Conservation (phyloP, 2,329 filamentous ascomycete species). For the Malbranchea zuffiana region DNA sequence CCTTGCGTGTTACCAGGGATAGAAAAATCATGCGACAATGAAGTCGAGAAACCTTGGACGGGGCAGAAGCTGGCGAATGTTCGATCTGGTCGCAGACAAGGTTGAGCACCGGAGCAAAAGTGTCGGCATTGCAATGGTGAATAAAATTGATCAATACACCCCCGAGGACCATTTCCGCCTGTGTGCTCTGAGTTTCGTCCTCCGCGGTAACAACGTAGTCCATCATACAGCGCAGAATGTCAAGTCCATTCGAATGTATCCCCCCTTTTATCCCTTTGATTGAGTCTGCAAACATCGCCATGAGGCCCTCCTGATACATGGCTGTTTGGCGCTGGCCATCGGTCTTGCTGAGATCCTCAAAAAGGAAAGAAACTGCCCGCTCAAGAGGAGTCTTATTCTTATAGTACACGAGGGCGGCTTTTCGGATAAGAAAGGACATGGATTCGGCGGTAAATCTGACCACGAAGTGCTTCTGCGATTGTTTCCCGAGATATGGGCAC, state of each 20-base stretch:
- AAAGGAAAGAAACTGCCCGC: slow-evolving; percentile 59
- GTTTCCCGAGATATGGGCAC: slow-evolving; percentile 71
- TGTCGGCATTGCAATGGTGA: slow-evolving; percentile 66
- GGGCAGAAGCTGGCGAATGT: slow-evolving; percentile 12
- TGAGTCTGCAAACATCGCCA: slow-evolving; percentile 84
- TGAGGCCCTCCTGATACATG: slow-evolving; percentile 75
- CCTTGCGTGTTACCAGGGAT: slow-evolving; percentile 67
- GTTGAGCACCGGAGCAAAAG: slow-evolving; percentile 58
- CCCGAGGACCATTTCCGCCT: slow-evolving; percentile 52
- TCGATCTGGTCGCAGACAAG: slow-evolving; percentile 46
- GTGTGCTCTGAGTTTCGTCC: slow-evolving; percentile 21
- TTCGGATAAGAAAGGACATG: slow-evolving; percentile 84
- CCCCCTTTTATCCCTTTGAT: slow-evolving; percentile 51
- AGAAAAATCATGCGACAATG: slow-evolving; percentile 43
- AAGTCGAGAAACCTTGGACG: slow-evolving; percentile 32
- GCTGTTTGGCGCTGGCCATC: slow-evolving; percentile 26
- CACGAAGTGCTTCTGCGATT: slow-evolving; percentile 73
- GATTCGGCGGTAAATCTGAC: slow-evolving; percentile 89
- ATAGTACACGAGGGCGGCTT: slow-evolving; percentile 67
- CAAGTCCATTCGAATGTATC: slow-evolving; percentile 47
- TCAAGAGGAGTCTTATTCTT: slow-evolving; percentile 59
- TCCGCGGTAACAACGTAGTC: slow-evolving; percentile 21
- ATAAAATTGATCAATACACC: slow-evolving; percentile 72
- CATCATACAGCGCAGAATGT: slow-evolving; percentile 44
- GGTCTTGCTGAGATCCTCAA: slow-evolving; percentile 50